Conservation (phyloP, 1,284 basidiomycete species). For the Cutaneotrichosporon cutaneum region DNA sequence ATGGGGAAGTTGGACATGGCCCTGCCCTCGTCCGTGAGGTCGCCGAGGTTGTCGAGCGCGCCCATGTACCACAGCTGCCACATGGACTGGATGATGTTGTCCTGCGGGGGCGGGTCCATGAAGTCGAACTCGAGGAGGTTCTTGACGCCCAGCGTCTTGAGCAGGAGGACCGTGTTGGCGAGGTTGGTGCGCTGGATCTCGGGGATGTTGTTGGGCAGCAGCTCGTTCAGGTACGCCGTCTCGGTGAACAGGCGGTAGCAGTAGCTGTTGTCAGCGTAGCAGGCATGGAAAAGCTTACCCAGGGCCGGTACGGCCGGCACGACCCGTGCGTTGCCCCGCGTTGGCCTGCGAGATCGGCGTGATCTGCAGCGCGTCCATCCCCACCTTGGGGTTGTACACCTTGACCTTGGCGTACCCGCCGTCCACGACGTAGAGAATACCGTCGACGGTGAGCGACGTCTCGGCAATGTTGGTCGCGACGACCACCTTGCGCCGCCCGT, state of each 20-base stretch:
- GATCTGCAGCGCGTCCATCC: conserved; percentile 98
- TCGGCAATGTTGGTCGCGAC: conserved; percentile 99
- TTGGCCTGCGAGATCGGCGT: conserved; percentile 99
- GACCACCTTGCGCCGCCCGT: conserved; percentile 93
- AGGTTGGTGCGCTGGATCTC: conserved; percentile 98
- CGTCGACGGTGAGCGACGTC: conserved; percentile 97
- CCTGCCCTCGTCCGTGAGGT: conserved; percentile 83
- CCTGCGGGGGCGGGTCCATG: conserved; percentile 89
- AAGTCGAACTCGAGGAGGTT: conserved; percentile 98
- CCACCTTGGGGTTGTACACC: conserved; percentile 98
- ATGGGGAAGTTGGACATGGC: conserved; percentile 99
- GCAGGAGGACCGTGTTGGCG: conserved; percentile 89
- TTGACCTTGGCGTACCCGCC: conserved; percentile 96
- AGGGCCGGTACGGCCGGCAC: conserved; percentile 92
- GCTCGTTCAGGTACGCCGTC: conserved; percentile 90
- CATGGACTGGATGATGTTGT: conserved; percentile 96
- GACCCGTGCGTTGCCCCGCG: conserved; percentile 89
- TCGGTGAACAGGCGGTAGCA: conserved; percentile 98
- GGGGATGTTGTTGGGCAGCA: conserved; percentile 95
- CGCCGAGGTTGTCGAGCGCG: conserved; percentile 95
- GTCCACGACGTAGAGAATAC: conserved; percentile 96
- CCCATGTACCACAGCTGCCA: conserved; percentile 99
- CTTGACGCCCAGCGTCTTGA: conserved; percentile 93
- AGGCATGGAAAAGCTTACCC: conserved; percentile 58
- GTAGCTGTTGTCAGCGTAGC: conserved; percentile 51